Evolutionary conservation across 208 protist genomes (phyloP), one percentile per base, ranked within the genome.

Genomic region (Naegleria gruberi): DNA sequence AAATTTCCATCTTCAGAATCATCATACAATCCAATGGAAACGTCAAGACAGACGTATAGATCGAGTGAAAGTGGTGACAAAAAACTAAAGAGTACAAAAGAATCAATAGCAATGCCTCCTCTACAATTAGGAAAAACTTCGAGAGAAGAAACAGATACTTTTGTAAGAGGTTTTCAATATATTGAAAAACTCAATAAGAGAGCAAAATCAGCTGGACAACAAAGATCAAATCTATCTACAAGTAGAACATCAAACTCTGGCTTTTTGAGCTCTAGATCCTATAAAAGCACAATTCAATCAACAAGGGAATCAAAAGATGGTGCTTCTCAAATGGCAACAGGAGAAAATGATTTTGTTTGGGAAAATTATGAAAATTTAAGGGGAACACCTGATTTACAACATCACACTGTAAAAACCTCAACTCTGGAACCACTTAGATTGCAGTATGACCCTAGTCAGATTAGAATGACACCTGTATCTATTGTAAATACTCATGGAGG

Each of bases 81-180:
- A 65, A 65, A 23, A 10, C 15, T 30, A 65, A 65, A 65, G 30
- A 65, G 51, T 23, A 23, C 51, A 10, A 65, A 65, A 19, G 51
- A 65, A 1, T 10, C 19, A 23, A 23, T 65, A 30, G 15, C 51
- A 23, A 65, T 65, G 30, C 51, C 51, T 19, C 30, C 51, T 3
- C 51, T 65, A 23, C 51, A 65, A 19, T 19, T 65, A 23, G 51
- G 51, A 3, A 65, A 65, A 65, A 65, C 51, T 65, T 10, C 51
- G 15, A 87, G 83, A 51, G 83, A 87, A 34, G 83, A 87, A 55
- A 55, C 83, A 40, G 83, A 87, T 19, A 40, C 26, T 51, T 87
- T 55, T 12, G 44, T 87, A 2, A 87, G 42, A 34, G 83, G 34
- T 0, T 42, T 87, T 30, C 41, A 45, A 40, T 41, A 87, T 19